Conservation (phyloP, 164 flowering plant species). For the Vitis riparia region DNA sequence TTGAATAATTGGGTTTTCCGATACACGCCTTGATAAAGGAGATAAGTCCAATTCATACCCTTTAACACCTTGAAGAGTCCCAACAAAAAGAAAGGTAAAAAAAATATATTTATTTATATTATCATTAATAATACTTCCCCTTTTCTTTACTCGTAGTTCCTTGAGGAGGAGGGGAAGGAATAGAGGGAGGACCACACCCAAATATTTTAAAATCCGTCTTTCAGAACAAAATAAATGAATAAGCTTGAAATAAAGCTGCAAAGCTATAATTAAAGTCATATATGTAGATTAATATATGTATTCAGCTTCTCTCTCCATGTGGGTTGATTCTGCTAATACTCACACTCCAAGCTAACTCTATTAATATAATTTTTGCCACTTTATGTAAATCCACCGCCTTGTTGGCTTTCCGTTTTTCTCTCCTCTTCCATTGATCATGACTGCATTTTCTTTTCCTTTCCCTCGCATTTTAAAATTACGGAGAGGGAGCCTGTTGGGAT, state of each 20-base stretch:
- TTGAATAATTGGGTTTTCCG: slow-evolving; percentile 22
- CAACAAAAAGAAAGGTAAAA: slow-evolving; percentile 8
- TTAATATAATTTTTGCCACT: background rate
- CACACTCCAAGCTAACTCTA: background rate
- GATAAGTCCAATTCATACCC: background rate
- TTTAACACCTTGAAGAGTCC: slow-evolving; percentile 9
- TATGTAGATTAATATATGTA: background rate
- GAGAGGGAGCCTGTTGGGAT: no score
- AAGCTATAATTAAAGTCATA: slow-evolving; percentile 27
- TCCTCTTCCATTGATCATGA: no score
- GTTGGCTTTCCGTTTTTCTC: background rate
- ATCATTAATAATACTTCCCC: no score
- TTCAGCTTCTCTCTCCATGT: slow-evolving; percentile 24
- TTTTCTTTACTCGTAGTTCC: background rate
- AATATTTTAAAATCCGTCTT: background rate
- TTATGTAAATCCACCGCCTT: background rate
- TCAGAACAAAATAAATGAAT: background rate
- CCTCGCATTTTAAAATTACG: no score
- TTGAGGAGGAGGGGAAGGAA: background rate
- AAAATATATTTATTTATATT: background rate
- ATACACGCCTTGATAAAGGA: slow-evolving; percentile 15
- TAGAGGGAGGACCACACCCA: slow-evolving; percentile 10
- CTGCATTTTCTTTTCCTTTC: no score
- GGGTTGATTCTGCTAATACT: slow-evolving; percentile 1
- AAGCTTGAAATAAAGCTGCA: slow-evolving; percentile 32